Evolutionary conservation across 2,329 filamentous ascomycete genomes (phyloP), one percentile per base, ranked within the genome.

Genomic region (Trichoderma sp.): DNA sequence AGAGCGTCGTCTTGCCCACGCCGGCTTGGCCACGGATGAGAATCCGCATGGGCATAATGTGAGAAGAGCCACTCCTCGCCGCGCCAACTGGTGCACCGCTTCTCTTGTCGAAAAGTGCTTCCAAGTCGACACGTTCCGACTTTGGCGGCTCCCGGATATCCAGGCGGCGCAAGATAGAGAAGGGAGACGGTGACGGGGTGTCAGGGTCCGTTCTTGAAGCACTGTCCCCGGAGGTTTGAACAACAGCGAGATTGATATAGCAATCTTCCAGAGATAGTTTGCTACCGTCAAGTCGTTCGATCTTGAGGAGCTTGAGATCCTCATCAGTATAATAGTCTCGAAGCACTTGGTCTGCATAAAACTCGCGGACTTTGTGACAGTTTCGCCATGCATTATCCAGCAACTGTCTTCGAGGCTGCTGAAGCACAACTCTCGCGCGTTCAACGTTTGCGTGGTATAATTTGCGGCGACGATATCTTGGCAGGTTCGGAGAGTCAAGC

Each of bases 1-100:
- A 59, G 34, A 59, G 43, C n/a, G 56, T 59, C 2, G 56, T 59
- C 28, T 59, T 59, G 12, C 56, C 56, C 21, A 59, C 56, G 9
- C 56, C 56, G n/a, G 56, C 56, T 30, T 44, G 41, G 24, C 56
- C 56, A 24, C 56, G 56, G 10, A 59, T 59, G 19, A 59, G 26
- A 9, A 59, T 48, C 14, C 56, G 7, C 3, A 12, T 52, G 1
- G 48, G 48, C 6, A 28, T 17, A 51, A 3, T 17, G 12, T n/a
- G 14, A 2, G n/a, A 3, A 10, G 5, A n/a, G 9, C 6, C 28
- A n/a, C 30, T 5, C 12, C 14, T 39, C 34, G 12, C 34, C 12
- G 12, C 34, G 34, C 34, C 34, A 14, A 39, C 34, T 30, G 17
- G 19, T 30, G 17, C 17, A 10, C 28, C 48, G n/a, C 30, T 51